Evolutionary conservation across 176 grass and related monocot genomes (phyloP).

Genomic region (Oryza brachyantha): DNA sequence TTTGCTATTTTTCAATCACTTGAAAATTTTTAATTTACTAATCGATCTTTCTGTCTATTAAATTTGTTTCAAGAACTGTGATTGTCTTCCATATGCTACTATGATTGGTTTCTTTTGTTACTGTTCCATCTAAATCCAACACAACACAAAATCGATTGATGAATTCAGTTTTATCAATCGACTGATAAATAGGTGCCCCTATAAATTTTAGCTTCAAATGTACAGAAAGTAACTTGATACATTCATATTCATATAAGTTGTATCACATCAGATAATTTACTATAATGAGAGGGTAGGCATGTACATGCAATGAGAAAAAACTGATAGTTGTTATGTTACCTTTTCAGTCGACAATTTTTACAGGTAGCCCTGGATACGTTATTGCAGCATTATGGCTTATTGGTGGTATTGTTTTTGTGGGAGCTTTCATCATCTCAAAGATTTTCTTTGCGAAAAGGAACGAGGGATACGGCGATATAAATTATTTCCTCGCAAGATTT

Average conservation of each 20-base stretch:
- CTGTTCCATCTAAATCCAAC: too few species aligned
- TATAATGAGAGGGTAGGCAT: neutral
- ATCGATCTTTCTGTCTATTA: too few species aligned
- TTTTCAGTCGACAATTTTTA: slow-evolving; percentile 91
- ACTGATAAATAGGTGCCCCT: too few species aligned
- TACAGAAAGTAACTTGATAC: neutral
- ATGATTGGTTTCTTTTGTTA: too few species aligned
- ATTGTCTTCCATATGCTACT: too few species aligned
- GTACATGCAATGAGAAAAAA: neutral
- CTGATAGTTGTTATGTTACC: slow-evolving; percentile 33
- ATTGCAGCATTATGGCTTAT: slow-evolving; percentile 72
- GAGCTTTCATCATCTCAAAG: slow-evolving; percentile 19
- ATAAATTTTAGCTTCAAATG: too few species aligned
- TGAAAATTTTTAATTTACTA: too few species aligned
- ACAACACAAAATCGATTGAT: too few species aligned
- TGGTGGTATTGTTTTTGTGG: slow-evolving; percentile 37
- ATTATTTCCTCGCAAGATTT: slow-evolving; percentile 42
- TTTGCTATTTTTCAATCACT: too few species aligned
- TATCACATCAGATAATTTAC: neutral
- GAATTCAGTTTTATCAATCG: too few species aligned
- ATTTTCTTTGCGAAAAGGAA: slow-evolving; percentile 47
- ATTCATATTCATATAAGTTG: neutral
- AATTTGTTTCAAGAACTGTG: too few species aligned
- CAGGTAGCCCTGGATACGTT: slow-evolving; percentile 78
- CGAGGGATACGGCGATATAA: slow-evolving; percentile 12